Percentiles rank a stretch among this genome's conserved stretches.
Conservation (phyloP, 305 asterid species). For the Lippia alba region DNA sequence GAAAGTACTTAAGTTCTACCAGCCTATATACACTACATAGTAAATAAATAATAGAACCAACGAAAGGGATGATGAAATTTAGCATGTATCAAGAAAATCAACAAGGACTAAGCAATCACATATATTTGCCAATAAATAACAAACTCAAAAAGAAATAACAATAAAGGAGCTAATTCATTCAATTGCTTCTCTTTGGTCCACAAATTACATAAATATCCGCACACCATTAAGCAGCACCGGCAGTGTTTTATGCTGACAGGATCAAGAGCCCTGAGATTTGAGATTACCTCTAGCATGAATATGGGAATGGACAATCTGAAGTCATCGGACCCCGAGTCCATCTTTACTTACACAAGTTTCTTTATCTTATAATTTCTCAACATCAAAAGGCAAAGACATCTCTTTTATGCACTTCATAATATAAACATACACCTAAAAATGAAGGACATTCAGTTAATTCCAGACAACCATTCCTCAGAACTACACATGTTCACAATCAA, state of each 20-base stretch:
- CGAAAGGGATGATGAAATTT: background rate
- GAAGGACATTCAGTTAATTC: background rate
- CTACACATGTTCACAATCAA: slow-evolving; percentile 10
- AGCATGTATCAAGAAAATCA: slow-evolving; percentile 5
- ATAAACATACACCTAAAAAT: background rate
- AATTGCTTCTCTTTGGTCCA: slow-evolving; percentile 3
- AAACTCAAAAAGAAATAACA: background rate
- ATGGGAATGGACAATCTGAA: background rate
- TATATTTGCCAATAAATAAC: slow-evolving; percentile 9
- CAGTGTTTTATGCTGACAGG: slow-evolving; percentile 15
- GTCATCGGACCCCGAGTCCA: slow-evolving; percentile 16
- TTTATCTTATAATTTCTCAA: background rate
- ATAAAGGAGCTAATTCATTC: background rate
- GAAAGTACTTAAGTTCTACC: slow-evolving; percentile 18
- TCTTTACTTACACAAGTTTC: slow-evolving; percentile 15
- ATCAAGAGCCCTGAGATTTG: slow-evolving; percentile 11
- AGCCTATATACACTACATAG: background rate
- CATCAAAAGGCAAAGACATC: slow-evolving; percentile 5
- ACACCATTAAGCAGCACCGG: slow-evolving; percentile 15
- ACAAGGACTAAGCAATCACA: background rate
- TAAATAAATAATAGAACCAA: background rate
- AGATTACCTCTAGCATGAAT: background rate
- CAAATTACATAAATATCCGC: background rate
- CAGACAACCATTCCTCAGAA: slow-evolving; percentile 19
- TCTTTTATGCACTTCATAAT: slow-evolving; percentile 7